Evolutionary conservation across 2,329 filamentous ascomycete species (phyloP).

Genomic region (Mollisiaceae sp.): DNA sequence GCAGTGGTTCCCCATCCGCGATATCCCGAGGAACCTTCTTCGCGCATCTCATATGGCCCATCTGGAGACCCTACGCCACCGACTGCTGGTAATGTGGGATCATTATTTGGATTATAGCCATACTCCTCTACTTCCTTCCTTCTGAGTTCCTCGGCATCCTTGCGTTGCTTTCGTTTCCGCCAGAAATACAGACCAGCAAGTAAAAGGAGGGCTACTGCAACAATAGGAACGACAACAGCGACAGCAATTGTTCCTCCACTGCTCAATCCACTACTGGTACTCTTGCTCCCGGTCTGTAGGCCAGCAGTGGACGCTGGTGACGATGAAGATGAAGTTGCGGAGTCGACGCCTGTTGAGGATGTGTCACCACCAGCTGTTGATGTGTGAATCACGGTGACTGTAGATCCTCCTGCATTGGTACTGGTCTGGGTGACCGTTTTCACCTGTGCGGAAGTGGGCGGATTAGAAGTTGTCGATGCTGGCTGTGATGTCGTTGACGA

Average conservation of each 20-base stretch:
- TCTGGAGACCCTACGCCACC: conserved; percentile 52
- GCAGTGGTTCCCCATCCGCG: conserved; percentile 90
- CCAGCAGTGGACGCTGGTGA: conserved; percentile 37
- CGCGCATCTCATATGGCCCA: conserved; percentile 74
- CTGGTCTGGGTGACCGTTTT: conserved; percentile 23
- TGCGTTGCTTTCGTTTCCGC: conserved; percentile 85
- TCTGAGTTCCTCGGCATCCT: conserved; percentile 83
- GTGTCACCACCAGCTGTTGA: conserved; percentile 19
- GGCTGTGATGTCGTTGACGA: conserved; percentile 19
- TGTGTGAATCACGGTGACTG: conserved; percentile 28
- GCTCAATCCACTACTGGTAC: conserved; percentile 47
- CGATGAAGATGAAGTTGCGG: conserved; percentile 24
- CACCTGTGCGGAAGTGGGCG: conserved; percentile 24
- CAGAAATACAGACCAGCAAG: conserved; percentile 81
- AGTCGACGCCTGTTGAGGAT: background rate
- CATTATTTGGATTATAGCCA: conserved; percentile 95
- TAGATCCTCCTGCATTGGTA: conserved; percentile 23
- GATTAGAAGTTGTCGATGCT: conserved; percentile 34
- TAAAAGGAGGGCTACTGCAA: conserved; percentile 80
- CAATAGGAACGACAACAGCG: conserved; percentile 92
- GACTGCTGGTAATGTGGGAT: conserved; percentile 74
- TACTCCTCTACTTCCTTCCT: conserved; percentile 98
- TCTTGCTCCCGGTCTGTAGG: conserved; percentile 18
- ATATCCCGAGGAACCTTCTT: conserved; percentile 80
- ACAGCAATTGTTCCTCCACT: conserved; percentile 81